Conservation (phyloP, 1,284 basidiomycete species). For the Leccinum pallidistipes region DNA sequence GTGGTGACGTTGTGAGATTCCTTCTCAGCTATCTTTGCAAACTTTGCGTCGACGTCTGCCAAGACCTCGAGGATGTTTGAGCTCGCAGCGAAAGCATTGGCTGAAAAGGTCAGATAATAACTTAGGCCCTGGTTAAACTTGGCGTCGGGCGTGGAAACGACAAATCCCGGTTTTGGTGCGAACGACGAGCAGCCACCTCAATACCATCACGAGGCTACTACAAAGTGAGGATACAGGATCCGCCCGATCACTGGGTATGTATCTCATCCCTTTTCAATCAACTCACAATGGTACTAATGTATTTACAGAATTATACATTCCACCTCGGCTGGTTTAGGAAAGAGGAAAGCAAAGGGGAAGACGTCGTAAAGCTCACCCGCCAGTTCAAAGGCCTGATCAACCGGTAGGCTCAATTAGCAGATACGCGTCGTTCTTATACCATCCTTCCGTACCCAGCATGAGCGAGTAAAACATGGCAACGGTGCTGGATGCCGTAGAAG, state of each 20-base stretch:
- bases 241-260: constrained; percentile 26
- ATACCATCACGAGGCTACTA: constrained; percentile 7
- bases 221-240: neutral
- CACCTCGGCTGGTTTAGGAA: constrained; percentile 59
- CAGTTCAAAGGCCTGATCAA: constrained; percentile 90
- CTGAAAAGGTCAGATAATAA: constrained; percentile 36
- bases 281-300: neutral
- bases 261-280: constrained; percentile 3
- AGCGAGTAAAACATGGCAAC: constrained; percentile 88
- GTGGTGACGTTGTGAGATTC: constrained; percentile 63
- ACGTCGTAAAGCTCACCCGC: constrained; percentile 65
- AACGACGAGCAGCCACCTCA: constrained; percentile 1
- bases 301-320: constrained; percentile 51
- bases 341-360: constrained; percentile 43
- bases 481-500: constrained; percentile 79
- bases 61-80: constrained; percentile 67
- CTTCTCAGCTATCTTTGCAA: constrained; percentile 70
- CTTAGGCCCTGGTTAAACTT: neutral
- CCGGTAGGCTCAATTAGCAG: constrained; percentile 49
- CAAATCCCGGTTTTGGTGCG: constrained; percentile 20
- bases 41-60: constrained; percentile 69
- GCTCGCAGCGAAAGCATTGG: constrained; percentile 61
- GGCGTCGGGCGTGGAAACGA: too few relatives aligned
- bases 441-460: constrained; percentile 50
- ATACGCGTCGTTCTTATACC: neutral